Conservation (phyloP, 768 basidiomycete species). For the Lentinula aciculospora region DNA sequence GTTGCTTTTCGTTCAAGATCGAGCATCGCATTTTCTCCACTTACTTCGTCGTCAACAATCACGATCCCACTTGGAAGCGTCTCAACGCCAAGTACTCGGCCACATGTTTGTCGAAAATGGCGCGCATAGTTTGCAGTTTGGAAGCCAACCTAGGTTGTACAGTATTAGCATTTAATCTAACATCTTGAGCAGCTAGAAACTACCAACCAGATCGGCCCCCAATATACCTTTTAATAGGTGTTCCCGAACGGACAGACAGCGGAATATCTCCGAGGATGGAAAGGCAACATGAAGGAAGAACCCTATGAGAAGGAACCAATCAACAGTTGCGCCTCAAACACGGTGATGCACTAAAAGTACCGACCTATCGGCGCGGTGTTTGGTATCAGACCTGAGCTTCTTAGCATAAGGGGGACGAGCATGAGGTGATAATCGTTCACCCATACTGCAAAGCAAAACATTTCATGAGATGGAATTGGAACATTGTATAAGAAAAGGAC, state of each 20-base stretch:
- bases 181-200: neutral
- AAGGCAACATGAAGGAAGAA: slow-evolving; percentile 99
- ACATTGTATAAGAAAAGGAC: slow-evolving; percentile 5
- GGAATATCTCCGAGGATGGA: slow-evolving; percentile 92
- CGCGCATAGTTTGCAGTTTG: slow-evolving; percentile 81
- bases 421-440: slow-evolving; percentile 97
- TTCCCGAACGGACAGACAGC: slow-evolving; percentile 77
- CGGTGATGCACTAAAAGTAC: neutral
- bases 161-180: neutral
- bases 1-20: slow-evolving; percentile 18
- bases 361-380: slow-evolving; percentile 57
- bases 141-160: slow-evolving; percentile 56
- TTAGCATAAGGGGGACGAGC: slow-evolving; percentile 83
- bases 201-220: slow-evolving; percentile 25
- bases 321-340: neutral
- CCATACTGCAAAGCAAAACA: slow-evolving; percentile 42
- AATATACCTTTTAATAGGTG: slow-evolving; percentile 83
- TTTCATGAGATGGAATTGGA: neutral
- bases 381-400: slow-evolving; percentile 52
- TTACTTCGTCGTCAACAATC: slow-evolving; percentile 32
- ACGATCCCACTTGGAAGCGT: slow-evolving; percentile 82
- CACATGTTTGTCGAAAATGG: slow-evolving; percentile 83
- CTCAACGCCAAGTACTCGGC: slow-evolving; percentile 73
- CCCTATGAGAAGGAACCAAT: slow-evolving; percentile 33
- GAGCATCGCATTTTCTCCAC: slow-evolving; percentile 12